These are phyloP conservation scores for Thalassiosira profunda DNA, from an alignment of 108 stramenopile genomes.

Conservation along the genomic window DNA sequence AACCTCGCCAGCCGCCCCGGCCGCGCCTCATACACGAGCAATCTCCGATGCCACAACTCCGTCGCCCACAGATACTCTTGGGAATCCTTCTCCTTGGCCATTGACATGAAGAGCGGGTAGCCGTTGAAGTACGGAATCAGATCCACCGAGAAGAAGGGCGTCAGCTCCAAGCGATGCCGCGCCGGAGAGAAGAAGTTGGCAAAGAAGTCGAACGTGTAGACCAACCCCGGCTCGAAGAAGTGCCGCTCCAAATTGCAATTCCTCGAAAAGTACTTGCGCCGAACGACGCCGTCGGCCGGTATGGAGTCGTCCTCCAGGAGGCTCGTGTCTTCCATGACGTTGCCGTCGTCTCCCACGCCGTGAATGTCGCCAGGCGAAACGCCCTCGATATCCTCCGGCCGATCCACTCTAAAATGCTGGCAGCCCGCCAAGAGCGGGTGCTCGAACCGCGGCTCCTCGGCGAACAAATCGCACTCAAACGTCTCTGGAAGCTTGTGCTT, in stretches of 20 bases:
- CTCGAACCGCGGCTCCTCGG: conserved; percentile 35
- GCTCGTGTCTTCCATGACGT: conserved; percentile 42
- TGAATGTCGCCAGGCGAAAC: conserved; percentile 6
- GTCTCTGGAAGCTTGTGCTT: conserved; percentile 42
- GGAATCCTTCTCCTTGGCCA: conserved; percentile 44
- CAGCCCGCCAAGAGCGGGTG: conserved; percentile 57
- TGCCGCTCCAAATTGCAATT: conserved; percentile 31
- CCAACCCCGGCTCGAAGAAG: conserved; percentile 43
- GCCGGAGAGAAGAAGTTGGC: conserved; percentile 49
- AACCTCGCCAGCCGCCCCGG: conserved; percentile 23
- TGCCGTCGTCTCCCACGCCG: conserved; percentile 25
- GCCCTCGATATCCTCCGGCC: conserved; percentile 13
- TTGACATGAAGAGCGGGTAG: conserved; percentile 47
- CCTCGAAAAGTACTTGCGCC: conserved; percentile 49
- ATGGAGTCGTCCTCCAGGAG: conserved; percentile 23
- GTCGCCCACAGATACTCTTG: conserved; percentile 50
- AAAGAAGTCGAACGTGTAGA: conserved; percentile 55
- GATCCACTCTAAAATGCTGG: conserved; percentile 48
- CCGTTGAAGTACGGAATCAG: conserved; percentile 56
- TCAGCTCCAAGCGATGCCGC: conserved; percentile 34
- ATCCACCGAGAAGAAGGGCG: conserved; percentile 47
- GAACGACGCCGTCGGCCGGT: conserved; percentile 34
- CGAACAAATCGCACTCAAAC: conserved; percentile 50
- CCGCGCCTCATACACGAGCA: conserved; percentile 28
- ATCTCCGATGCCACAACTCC: conserved; percentile 46